Percentiles rank a stretch among this genome's conserved stretches.
Evolutionary conservation across 2,329 filamentous ascomycete genomes (phyloP).

Genomic region (Ceratocystis papillata): DNA sequence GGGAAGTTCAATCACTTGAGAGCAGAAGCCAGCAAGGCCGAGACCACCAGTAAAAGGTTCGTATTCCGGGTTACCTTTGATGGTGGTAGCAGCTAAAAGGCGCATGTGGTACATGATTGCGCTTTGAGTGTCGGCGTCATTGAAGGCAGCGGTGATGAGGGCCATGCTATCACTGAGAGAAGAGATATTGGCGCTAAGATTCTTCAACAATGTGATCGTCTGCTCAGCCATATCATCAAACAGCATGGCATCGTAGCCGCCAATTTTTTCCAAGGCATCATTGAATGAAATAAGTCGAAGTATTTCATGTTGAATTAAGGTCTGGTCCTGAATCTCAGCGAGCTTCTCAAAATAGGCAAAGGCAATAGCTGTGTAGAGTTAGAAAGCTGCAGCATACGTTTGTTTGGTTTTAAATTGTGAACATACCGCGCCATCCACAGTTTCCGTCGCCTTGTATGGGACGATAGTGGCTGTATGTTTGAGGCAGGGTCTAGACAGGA

Average conservation of each 20-base stretch:
- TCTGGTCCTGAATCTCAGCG: conserved; percentile 53
- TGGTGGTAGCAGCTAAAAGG: conserved; percentile 71
- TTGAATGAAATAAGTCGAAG: conserved; percentile 61
- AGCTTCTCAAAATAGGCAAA: conserved; percentile 90
- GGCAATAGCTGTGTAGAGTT: conserved; percentile 56
- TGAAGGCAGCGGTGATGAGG: conserved; percentile 58
- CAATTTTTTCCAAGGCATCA: conserved; percentile 57
- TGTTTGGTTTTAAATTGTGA: conserved; percentile 22
- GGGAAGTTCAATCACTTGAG: conserved; percentile 58
- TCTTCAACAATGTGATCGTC: conserved; percentile 55
- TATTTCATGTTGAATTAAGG: conserved; percentile 58
- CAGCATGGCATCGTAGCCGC: conserved; percentile 58
- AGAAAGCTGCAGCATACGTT: background rate
- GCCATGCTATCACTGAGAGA: conserved; percentile 35
- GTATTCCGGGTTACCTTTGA: conserved; percentile 65
- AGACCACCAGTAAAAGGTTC: conserved; percentile 57
- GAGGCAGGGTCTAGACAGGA: conserved; percentile 56
- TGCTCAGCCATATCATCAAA: conserved; percentile 78
- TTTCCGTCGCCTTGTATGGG: conserved; percentile 86
- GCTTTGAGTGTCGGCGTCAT: conserved; percentile 55
- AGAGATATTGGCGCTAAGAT: conserved; percentile 39
- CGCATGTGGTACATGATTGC: conserved; percentile 77
- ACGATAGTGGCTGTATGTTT: conserved; percentile 78
- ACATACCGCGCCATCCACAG: conserved; percentile 93
- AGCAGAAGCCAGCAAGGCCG: conserved; percentile 57